Evolutionary conservation across 2,329 filamentous ascomycete genomes (phyloP).

Genomic region (Aaosphaeria arxii): DNA sequence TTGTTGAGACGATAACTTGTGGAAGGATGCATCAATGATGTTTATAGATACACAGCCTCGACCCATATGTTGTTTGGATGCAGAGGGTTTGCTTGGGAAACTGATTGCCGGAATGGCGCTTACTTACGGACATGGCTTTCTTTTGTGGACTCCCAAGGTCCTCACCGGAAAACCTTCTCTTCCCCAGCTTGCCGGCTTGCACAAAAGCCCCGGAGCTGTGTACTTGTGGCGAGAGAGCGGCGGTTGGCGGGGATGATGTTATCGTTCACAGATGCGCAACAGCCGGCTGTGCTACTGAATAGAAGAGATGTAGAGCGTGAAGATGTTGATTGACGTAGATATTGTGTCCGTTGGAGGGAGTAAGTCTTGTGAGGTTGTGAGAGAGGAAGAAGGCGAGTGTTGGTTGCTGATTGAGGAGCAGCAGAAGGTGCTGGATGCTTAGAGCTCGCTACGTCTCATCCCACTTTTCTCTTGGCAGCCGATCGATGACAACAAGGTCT

Average conservation of each 20-base stretch:
- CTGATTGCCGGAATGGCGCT: neutral
- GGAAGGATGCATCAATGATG: conserved; percentile 6
- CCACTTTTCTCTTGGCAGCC: no score
- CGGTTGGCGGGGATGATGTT: neutral
- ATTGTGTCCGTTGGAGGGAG: no score
- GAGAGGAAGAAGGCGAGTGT: no score
- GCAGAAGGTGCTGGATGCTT: no score
- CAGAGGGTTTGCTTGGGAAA: conserved; percentile 1
- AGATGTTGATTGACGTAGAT: neutral
- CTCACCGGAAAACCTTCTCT: conserved; percentile 38
- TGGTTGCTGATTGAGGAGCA: no score
- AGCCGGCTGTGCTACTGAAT: neutral
- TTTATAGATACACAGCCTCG: conserved; percentile 24
- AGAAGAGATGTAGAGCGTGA: neutral
- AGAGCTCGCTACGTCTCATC: no score
- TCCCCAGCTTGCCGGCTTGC: conserved; percentile 42
- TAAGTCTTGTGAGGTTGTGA: no score
- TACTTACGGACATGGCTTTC: conserved; percentile 42
- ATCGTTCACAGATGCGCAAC: neutral
- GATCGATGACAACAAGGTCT: no score
- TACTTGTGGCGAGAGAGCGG: conserved; percentile 8
- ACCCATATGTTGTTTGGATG: neutral
- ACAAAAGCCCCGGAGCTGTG: conserved; percentile 19
- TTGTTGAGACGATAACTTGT: neutral
- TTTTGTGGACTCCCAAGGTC: conserved; percentile 39